Base-by-base conservation (phyloP, 805 yeast genomes). In the Candida methanosorbosa region DNA sequence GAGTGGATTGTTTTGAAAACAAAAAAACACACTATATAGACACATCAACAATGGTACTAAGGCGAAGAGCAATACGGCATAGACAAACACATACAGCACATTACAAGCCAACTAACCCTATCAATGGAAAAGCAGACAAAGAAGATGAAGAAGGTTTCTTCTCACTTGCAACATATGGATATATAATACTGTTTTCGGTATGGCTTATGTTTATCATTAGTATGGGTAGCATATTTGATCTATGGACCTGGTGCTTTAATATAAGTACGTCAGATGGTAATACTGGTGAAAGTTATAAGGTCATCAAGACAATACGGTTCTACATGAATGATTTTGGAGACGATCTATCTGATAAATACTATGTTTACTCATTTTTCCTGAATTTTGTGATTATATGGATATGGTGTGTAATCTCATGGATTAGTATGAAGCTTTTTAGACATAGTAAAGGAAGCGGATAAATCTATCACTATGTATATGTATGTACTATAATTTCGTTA, bases 371-470 rank as follows among this genome's bases (percentile, higher is more conserved):
- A 7, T 48, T 59, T 29, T 49, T 56, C 18, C 40, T 59, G 17
- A 57, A 49, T 26, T 57, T 54, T 35, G 59, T 53, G 17, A 46
- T 59, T 4, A 32, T 59, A 3, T 76, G 83, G 82, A 53, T 75
- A 5, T 83, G 94, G 94, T 74, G 87, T 28, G 57, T 76, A 9
- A 59, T 70, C 4, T 74, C 87, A 9, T 84, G 94, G 94, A 64
- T 77, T 30, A 88, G 92, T 25, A 66, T 83, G 70, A 84, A 84
- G 54, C 59, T 83, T 37, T 84, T 84, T 57, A 64, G 86, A 37
- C 92, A 84, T 50, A 80, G 92, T 17, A 80, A 76, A 44, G 86
- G 86, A 7, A 69, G 73, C 18, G 66, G 64, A 9, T 53, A 42
- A 20, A 11, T 14, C 11, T 21, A 21, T 21, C 8, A 9, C 8